A percentile compares a stretch with the other conserved stretches of the same genome.
Evolutionary conservation across 2,329 filamentous ascomycete species (phyloP).

Genomic region (Fusarium haematococcum): DNA sequence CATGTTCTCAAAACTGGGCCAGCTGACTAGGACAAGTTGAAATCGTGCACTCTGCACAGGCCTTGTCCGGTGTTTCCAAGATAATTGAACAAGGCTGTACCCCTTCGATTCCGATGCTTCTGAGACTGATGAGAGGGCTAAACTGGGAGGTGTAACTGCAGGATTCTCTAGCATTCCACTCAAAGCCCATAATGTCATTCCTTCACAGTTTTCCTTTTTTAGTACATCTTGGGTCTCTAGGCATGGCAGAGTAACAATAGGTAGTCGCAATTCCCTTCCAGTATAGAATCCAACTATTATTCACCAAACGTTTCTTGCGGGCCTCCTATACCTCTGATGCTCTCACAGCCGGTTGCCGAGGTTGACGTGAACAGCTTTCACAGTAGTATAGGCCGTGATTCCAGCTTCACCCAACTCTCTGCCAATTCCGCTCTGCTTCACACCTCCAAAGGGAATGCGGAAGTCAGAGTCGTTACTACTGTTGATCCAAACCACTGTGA

Average conservation of each 20-base stretch:
- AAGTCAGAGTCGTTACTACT: constrained; percentile 56
- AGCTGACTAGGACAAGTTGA: too few species aligned
- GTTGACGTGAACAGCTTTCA: not conserved
- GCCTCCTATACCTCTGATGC: not conserved
- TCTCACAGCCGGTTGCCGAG: not conserved
- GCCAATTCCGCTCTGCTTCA: constrained; percentile 59
- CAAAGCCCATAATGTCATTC: too few species aligned
- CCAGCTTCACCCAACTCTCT: constrained; percentile 55
- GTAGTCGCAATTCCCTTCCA: accelerated
- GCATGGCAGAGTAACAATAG: not conserved
- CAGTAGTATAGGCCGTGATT: not conserved
- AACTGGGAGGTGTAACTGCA: too few species aligned
- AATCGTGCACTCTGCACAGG: too few species aligned
- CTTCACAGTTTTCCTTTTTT: too few species aligned
- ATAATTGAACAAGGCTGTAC: too few species aligned
- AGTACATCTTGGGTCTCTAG: not conserved
- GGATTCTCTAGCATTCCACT: too few species aligned
- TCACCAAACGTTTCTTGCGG: not conserved
- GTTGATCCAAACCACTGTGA: constrained; percentile 61
- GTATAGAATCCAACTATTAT: not conserved
- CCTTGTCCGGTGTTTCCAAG: too few species aligned
- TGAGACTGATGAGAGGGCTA: too few species aligned
- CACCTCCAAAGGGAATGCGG: constrained; percentile 56
- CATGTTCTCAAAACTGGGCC: too few species aligned
- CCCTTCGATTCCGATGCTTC: too few species aligned